phyloP scores from a whole-genome alignment of 805 yeast genomes.

The Wickerhamiella kazuoi region DNA sequence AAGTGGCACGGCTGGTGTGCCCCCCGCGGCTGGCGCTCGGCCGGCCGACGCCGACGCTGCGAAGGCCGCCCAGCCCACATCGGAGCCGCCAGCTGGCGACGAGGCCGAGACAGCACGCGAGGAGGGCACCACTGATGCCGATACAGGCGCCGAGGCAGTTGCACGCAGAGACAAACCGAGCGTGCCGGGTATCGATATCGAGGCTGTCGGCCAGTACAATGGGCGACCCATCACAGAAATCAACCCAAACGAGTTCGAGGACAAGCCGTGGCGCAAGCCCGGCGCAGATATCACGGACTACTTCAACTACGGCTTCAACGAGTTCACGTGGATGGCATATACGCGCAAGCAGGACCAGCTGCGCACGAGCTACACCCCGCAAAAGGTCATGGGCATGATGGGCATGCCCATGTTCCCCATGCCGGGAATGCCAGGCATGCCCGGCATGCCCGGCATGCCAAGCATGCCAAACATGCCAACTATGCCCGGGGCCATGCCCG shows the following conservation, averaged over 20 bases:
- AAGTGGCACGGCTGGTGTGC: background rate
- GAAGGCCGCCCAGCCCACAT: conserved; percentile 11
- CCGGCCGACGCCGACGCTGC: conserved; percentile 18
- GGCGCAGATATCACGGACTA: conserved; percentile 92
- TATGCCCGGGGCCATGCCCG: conserved; percentile 9
- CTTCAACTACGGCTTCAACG: conserved; percentile 93
- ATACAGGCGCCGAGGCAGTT: background rate
- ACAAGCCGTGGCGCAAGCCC: conserved; percentile 96
- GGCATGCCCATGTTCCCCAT: conserved; percentile 17
- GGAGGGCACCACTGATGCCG: conserved; percentile 2
- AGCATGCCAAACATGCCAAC: conserved; percentile 11
- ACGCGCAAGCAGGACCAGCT: conserved; percentile 71
- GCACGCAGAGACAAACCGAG: conserved; percentile 3
- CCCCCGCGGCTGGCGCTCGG: conserved; percentile 1
- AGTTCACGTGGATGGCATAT: conserved; percentile 87
- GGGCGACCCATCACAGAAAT: conserved; percentile 73
- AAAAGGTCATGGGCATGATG: conserved; percentile 31
- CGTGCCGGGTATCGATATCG: conserved; percentile 40
- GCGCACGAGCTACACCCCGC: conserved; percentile 63
- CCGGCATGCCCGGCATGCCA: conserved; percentile 11
- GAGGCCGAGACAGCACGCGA: background rate
- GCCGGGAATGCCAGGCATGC: conserved; percentile 13
- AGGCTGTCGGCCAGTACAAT: conserved; percentile 52
- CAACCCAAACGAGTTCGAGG: conserved; percentile 63
- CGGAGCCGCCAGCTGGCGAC: conserved; percentile 2